A percentile compares a stretch with the other conserved stretches of the same genome.
These are phyloP conservation scores for Chalciporus chontae DNA, from an alignment of 768 basidiomycete genomes.

Conservation along the genomic window DNA sequence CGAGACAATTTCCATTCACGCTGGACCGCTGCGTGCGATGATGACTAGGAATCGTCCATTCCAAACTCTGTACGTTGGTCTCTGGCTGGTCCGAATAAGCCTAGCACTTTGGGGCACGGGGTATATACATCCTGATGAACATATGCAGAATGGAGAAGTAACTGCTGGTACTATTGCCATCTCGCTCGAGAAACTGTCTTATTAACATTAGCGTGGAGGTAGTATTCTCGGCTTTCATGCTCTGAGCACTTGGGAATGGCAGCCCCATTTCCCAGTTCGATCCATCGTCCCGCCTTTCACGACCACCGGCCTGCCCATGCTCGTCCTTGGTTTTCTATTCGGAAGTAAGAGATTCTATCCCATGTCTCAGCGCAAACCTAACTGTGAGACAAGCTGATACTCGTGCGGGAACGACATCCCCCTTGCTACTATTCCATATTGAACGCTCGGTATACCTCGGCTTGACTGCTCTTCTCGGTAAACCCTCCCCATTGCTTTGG, in stretches of 20 bases:
- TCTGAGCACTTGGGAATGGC: conserved; percentile 38
- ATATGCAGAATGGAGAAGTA: conserved; percentile 40
- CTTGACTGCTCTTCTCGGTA: conserved; percentile 34
- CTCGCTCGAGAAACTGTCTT: not conserved
- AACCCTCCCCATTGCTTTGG: not conserved
- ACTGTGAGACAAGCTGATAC: conserved; percentile 13
- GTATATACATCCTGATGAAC: conserved; percentile 42
- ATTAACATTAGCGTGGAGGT: conserved; percentile 21
- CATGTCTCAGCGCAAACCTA: not conserved
- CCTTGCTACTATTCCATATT: conserved; percentile 23
- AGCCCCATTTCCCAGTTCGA: conserved; percentile 31
- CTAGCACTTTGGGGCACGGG: conserved; percentile 34
- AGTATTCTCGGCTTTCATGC: conserved; percentile 26
- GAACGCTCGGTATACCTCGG: conserved; percentile 32
- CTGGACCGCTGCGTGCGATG: not conserved
- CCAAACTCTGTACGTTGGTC: conserved; percentile 17
- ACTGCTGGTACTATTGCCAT: conserved; percentile 29
- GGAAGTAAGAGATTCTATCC: conserved; percentile 20
- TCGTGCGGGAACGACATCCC: conserved; percentile 2
- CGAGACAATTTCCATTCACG: not conserved
- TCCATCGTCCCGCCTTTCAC: conserved; percentile 32
- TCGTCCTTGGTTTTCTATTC: conserved; percentile 12
- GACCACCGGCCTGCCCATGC: conserved; percentile 34
- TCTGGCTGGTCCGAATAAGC: conserved; percentile 27
- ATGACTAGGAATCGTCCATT: conserved; percentile 15